These are phyloP conservation scores for Acrodontium crateriforme DNA, from an alignment of 2,329 filamentous ascomycete species.

Conservation along the genomic window DNA sequence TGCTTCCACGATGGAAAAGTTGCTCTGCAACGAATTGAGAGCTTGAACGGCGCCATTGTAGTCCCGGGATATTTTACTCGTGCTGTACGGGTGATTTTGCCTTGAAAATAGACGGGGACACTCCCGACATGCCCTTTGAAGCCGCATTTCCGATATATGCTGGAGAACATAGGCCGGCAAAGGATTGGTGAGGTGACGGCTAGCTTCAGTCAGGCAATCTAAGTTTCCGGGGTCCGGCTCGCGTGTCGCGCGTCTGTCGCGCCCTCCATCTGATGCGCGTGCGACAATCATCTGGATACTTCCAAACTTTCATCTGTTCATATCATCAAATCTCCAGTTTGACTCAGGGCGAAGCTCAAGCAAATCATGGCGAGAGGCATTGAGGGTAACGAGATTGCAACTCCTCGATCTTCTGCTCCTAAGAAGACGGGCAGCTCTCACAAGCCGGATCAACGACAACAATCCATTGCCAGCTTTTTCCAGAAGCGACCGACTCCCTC, in stretches of 20 bases:
- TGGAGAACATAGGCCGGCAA: no score
- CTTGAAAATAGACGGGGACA: no score
- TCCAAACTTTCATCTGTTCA: not conserved
- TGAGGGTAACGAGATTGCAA: constrained; percentile 34
- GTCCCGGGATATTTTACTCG: constrained; percentile 8
- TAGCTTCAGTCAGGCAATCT: no score
- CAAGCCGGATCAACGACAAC: constrained; percentile 47
- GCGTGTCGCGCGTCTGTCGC: no score
- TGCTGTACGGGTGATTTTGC: no score
- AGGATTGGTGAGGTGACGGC: no score
- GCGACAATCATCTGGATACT: no score
- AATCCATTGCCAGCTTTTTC: constrained; percentile 69
- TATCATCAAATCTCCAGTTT: not conserved
- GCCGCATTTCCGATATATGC: no score
- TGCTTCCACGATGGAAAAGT: constrained; percentile 62
- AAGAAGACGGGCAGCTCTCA: constrained; percentile 28
- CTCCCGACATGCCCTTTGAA: no score
- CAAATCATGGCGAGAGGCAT: constrained; percentile 30
- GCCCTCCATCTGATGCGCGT: no score
- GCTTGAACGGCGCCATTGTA: constrained; percentile 51
- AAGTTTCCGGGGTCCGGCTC: no score
- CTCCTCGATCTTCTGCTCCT: constrained; percentile 27
- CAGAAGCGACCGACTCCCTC: constrained; percentile 42
- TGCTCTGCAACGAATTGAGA: constrained; percentile 66
- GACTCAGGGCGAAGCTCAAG: no score